Evolutionary conservation across 2,329 filamentous ascomycete species (phyloP), one percentile per base, ranked within the genome.

Genomic region (Nigrograna mackinnonii): DNA sequence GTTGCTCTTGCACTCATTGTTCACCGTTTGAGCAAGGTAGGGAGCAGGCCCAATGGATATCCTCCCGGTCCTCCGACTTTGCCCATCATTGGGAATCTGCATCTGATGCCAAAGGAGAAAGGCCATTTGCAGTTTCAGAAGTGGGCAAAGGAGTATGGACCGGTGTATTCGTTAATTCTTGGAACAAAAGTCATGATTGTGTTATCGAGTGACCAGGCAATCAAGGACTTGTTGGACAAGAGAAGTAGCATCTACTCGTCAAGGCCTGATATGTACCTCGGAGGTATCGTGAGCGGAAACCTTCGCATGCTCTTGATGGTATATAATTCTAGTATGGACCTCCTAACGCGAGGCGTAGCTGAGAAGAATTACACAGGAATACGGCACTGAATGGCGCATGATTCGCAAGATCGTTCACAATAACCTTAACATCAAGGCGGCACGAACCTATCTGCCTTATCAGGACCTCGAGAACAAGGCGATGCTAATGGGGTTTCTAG

Each of bases 401-500:
- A 42, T 56, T 30, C 50, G 47, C 2, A 49, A 38, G 24, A 24
- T 47, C 6, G 30, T 50, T 4, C 54, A 57, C 35, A 28, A 52
- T 2, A 33, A 53, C 4, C 28, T 60, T 11, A 57, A 52, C 36
- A 44, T 54, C 30, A 43, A 35, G 11, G 54, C 44, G 1, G 45
- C 47, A 4, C 35, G 20, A 9, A 37, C 39, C 14, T 60, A 57
- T 35, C 31, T 57, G 16, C 74, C 78, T 0, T 81, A 81, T 50
- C 79, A 82, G 50, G 70, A 76, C 43, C 68, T 82, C 5, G 79
- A 83, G 55, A 79, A 75, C 58, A 76, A 75, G 51, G 70, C 75
- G 41, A 77, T 83, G 77, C 60, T 80, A 26, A 44, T 63, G 35
- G 73, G 75, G 9, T 57, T 83, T 17, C 52, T 81, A 3, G 68